These are phyloP conservation scores for Didymella glomerata DNA, from an alignment of 2,329 filamentous ascomycete species.

Conservation along the genomic window DNA sequence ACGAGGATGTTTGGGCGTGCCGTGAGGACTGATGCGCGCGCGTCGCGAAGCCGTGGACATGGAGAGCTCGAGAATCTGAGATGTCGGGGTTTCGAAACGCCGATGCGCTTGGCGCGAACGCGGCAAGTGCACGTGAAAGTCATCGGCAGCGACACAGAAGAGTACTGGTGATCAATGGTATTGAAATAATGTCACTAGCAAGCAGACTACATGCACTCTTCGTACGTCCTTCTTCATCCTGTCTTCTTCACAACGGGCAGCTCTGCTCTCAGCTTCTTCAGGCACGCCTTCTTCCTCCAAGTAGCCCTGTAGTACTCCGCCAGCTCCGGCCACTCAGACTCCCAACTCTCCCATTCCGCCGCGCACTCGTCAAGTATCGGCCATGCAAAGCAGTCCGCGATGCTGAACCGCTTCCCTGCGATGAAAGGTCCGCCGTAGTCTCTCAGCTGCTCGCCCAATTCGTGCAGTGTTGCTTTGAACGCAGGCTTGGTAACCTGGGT, in stretches of 20 bases:
- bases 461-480: conserved; percentile 27
- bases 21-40: conserved; percentile 16
- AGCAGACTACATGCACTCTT: not conserved
- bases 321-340: conserved; percentile 31
- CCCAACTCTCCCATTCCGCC: conserved; percentile 35
- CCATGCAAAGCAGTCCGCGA: conserved; percentile 48
- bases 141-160: no score
- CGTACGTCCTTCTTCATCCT: not conserved
- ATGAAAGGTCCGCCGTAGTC: conserved; percentile 38
- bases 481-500: not conserved
- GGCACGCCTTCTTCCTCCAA: conserved; percentile 46
- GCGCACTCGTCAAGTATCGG: conserved; percentile 41
- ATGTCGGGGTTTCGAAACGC: conserved; percentile 25
- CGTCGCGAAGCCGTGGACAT: conserved; percentile 32
- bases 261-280: conserved; percentile 35
- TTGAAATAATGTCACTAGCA: not conserved
- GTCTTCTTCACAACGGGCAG: conserved; percentile 13
- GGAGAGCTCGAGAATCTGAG: conserved; percentile 28
- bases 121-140: conserved; percentile 10
- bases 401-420: conserved; percentile 41
- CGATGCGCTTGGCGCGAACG: conserved; percentile 29
- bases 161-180: no score
- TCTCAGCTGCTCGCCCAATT: conserved; percentile 33
- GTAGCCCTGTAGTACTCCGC: conserved; percentile 38
- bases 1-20: not conserved